Percentiles rank a stretch among this genome's conserved stretches.
phyloP scores from a whole-genome alignment of 1,284 basidiomycete species.

The Moesziomyces antarcticus region DNA sequence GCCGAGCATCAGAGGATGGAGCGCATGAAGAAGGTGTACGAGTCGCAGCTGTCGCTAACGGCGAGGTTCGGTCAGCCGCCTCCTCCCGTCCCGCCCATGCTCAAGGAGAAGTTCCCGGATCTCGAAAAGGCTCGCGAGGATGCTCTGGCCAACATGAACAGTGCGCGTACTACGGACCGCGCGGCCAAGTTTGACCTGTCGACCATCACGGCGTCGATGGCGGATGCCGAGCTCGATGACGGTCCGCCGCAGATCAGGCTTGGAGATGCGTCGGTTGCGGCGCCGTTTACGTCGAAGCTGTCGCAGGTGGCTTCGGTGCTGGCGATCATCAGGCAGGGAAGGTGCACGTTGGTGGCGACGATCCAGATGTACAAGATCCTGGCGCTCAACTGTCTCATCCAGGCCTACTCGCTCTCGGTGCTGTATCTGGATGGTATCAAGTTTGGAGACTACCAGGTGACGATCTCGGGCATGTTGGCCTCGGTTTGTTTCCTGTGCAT shows the following conservation, averaged over 20 bases:
- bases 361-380: conserved; percentile 68
- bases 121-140: conserved; percentile 65
- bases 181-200: conserved; percentile 64
- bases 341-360: conserved; percentile 65
- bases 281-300: conserved; percentile 66
- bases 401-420: conserved; percentile 64
- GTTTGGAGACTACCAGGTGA: conserved; percentile 66
- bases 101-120: conserved; percentile 62
- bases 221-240: conserved; percentile 62
- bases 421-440: conserved; percentile 66
- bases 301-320: conserved; percentile 56
- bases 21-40: conserved; percentile 67
- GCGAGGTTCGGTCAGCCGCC: conserved; percentile 60
- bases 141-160: conserved; percentile 54
- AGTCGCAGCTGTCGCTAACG: conserved; percentile 61
- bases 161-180: conserved; percentile 49
- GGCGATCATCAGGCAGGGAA: conserved; percentile 65
- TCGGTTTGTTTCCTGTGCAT: conserved; percentile 66
- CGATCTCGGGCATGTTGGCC: conserved; percentile 63
- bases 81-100: conserved; percentile 60
- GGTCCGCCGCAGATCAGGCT: conserved; percentile 67
- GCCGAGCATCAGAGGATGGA: conserved; percentile 65
- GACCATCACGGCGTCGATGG: conserved; percentile 61
- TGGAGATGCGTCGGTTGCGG: conserved; percentile 65
- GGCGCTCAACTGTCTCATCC: conserved; percentile 66